Evolutionary conservation across 225 moss, liverwort and hornwort species (phyloP).

Genomic region (Polytrichum commune): DNA sequence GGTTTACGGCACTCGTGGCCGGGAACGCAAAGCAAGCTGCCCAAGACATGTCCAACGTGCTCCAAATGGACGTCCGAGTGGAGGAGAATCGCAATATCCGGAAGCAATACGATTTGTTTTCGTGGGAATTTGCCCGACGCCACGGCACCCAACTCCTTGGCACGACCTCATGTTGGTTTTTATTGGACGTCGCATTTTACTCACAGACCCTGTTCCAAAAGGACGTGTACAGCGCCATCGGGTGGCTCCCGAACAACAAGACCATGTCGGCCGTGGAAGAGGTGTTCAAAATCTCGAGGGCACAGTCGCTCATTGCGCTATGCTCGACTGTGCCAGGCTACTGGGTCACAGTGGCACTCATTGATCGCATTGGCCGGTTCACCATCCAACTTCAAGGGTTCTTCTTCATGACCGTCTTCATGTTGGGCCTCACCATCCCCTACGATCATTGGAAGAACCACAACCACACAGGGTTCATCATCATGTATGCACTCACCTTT

Average conservation of each 20-base stretch:
- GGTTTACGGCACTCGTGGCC: conserved; percentile 53
- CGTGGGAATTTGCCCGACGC: conserved; percentile 27
- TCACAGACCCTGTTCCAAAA: conserved; percentile 58
- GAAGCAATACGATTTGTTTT: conserved; percentile 29
- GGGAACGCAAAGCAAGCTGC: conserved; percentile 55
- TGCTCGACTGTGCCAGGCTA: conserved; percentile 54
- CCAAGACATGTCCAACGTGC: conserved; percentile 39
- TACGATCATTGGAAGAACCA: conserved; percentile 33
- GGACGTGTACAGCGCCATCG: conserved; percentile 39
- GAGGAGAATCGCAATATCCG: neutral
- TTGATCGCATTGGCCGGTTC: conserved; percentile 51
- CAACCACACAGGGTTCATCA: conserved; percentile 26
- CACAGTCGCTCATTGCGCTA: conserved; percentile 47
- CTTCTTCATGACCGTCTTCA: conserved; percentile 70
- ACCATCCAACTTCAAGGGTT: conserved; percentile 49
- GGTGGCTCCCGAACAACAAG: conserved; percentile 30
- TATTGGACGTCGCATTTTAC: conserved; percentile 38
- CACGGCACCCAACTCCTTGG: conserved; percentile 50
- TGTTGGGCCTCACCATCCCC: conserved; percentile 44
- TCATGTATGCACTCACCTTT: conserved; percentile 47
- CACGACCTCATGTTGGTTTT: conserved; percentile 45
- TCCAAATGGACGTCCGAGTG: conserved; percentile 20
- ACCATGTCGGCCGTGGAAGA: conserved; percentile 46
- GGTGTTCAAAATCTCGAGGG: conserved; percentile 35
- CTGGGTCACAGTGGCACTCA: conserved; percentile 46